These are phyloP conservation scores for Leccinum cinnamomeum DNA, from an alignment of 1,284 basidiomycete genomes.

Conservation along the genomic window DNA sequence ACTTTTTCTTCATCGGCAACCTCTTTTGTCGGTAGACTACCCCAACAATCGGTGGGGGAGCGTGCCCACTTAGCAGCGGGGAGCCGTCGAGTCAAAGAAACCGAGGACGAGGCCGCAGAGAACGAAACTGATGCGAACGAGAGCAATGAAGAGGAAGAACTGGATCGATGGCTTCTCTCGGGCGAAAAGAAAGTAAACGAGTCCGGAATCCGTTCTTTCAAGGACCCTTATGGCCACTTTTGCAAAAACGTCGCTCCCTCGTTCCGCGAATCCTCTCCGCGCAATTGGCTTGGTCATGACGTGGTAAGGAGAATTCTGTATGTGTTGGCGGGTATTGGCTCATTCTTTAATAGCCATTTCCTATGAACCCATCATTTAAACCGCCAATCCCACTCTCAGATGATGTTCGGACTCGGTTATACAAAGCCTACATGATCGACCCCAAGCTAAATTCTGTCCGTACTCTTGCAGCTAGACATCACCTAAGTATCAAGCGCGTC, in stretches of 20 bases:
- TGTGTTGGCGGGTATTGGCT: constrained; percentile 1
- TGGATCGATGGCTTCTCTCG: constrained; percentile 18
- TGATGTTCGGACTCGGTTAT: constrained; percentile 53
- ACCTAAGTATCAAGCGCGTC: constrained; percentile 71
- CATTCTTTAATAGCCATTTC: constrained; percentile 61
- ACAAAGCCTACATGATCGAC: constrained; percentile 54
- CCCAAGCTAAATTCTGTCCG: constrained; percentile 60
- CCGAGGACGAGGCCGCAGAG: constrained; percentile 11
- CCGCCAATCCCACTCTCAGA: constrained; percentile 77
- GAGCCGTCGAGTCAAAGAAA: constrained; percentile 1
- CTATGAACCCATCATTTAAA: constrained; percentile 76
- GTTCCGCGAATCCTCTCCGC: constrained; percentile 37
- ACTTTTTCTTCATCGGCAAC: constrained; percentile 26
- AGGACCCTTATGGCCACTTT: constrained; percentile 18
- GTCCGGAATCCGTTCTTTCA: constrained; percentile 18
- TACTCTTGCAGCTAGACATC: constrained; percentile 56
- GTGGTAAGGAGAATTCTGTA: constrained; percentile 45
- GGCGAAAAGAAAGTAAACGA: constrained; percentile 18
- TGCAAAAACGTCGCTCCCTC: constrained; percentile 19
- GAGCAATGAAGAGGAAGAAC: constrained; percentile 4
- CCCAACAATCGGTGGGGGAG: constrained; percentile 10
- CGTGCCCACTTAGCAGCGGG: constrained; percentile 3
- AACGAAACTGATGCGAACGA: constrained; percentile 6
- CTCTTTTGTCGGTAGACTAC: constrained; percentile 8
- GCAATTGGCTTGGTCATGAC: constrained; percentile 58